Evolutionary conservation across 352 stramenopile genomes (phyloP).

Genomic region (Aphanomyces stellatus): DNA sequence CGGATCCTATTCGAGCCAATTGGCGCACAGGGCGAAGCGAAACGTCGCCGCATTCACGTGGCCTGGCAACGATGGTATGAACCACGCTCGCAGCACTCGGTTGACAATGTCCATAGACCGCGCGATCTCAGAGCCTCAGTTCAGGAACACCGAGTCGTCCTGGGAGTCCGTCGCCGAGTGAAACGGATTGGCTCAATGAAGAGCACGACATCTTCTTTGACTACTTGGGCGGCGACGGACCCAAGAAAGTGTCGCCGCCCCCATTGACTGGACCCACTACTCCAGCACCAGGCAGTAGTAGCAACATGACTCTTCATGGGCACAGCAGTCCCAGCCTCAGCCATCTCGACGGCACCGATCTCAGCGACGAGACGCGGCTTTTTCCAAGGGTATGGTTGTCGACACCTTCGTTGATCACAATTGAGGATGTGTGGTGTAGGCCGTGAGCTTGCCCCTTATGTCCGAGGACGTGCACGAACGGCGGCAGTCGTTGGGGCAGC

Average conservation of each 20-base stretch:
- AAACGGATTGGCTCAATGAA: conserved; percentile 4
- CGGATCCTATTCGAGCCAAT: too few relatives aligned
- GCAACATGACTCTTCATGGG: neutral
- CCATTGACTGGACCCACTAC: neutral
- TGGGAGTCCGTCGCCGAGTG: neutral
- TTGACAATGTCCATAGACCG: too few relatives aligned
- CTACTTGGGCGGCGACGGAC: neutral
- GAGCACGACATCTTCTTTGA: conserved; percentile 5
- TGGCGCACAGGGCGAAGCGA: too few relatives aligned
- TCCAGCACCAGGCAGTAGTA: neutral
- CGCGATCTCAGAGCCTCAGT: neutral
- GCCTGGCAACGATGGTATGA: too few relatives aligned
- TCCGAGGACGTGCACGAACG: neutral
- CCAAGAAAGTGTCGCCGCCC: neutral
- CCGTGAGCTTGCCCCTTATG: neutral
- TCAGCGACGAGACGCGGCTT: too few relatives aligned
- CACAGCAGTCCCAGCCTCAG: neutral
- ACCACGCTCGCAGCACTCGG: too few relatives aligned
- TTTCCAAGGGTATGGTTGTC: neutral
- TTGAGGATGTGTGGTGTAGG: neutral
- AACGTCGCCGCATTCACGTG: too few relatives aligned
- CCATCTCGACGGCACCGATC: too few relatives aligned
- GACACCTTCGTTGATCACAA: neutral
- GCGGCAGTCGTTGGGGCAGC: neutral
- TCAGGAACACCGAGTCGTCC: neutral